A percentile compares a stretch with the other conserved stretches of the same genome.
Conservation (phyloP, 805 yeast species). For the Scheffersomyces lignosus region DNA sequence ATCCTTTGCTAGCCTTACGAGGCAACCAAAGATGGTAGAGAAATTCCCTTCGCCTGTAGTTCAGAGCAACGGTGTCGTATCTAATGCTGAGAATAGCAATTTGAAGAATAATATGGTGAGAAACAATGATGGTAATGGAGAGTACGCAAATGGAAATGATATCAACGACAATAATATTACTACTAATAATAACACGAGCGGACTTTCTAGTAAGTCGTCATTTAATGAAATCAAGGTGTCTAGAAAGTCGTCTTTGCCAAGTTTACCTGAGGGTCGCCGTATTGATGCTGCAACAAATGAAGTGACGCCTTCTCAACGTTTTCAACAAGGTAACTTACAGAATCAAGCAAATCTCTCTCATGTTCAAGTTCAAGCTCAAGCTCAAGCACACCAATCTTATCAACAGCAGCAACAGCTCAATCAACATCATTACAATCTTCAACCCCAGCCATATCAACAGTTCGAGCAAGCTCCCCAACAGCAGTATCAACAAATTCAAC, state of each 20-base stretch:
- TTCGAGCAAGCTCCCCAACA: slow-evolving; percentile 3
- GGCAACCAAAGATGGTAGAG: slow-evolving; percentile 34
- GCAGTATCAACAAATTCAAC: slow-evolving; percentile 1
- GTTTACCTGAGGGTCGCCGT: background rate
- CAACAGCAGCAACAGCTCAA: slow-evolving; percentile 1
- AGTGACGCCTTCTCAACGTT: too few relatives aligned
- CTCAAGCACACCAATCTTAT: background rate
- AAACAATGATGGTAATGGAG: too few relatives aligned
- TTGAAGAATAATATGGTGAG: too few relatives aligned
- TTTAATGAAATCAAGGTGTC: background rate
- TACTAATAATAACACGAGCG: background rate
- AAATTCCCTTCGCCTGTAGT: background rate
- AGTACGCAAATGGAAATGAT: too few relatives aligned
- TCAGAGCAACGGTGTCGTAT: background rate
- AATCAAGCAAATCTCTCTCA: slow-evolving; percentile 9
- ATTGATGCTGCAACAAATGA: too few relatives aligned
- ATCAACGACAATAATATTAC: too few relatives aligned
- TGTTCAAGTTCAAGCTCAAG: background rate
- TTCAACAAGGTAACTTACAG: slow-evolving; percentile 12
- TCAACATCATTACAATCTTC: too few relatives aligned
- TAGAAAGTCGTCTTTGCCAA: background rate
- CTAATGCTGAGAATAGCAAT: too few relatives aligned
- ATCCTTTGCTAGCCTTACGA: slow-evolving; percentile 43
- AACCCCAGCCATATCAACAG: too few relatives aligned
- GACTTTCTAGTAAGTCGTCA: background rate